Evolutionary conservation across 129 eudicot species (phyloP), one percentile per base, ranked within the genome.

Genomic region (Flaveria sonorensis): DNA sequence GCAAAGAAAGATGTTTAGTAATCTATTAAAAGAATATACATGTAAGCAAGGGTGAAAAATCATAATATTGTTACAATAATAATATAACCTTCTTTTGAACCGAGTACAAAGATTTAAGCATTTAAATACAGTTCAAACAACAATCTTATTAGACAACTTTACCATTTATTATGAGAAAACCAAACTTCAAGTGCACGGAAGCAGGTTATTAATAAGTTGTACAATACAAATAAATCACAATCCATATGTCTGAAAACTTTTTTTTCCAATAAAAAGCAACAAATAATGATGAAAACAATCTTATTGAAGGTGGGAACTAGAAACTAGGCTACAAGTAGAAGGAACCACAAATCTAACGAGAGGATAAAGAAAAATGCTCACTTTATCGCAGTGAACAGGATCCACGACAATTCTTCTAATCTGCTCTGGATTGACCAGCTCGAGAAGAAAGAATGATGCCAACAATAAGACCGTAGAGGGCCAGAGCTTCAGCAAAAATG

Each of bases 251-350:
- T 21, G 30, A 21, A 9, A 10, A 10, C 14, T 10, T 12, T 14
- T 48, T 48, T 48, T 48, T 0, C n/a, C 7, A 12, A 12, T 2
- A 48, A 48, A 48, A 2, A 20, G 6, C 30, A 57, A 57, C 19
- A 59, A 21, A 59, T 59, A 59, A 24, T 24, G 28, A 23, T 14
- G 23, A 60, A 23, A 60, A 60, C 39, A 11, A 23, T 24, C 26
- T 60, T 60, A 60, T 60, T 60, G 36, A 60, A 23, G 39, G 18
- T 6, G n/a, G 63, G 18, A n/a, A 60, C 39, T 21, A 21, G 32
- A 57, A 57, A 20, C 64, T 57, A 57, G 64, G 9, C 64, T 57
- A 57, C 32, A 57, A 57, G 64, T 57, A 57, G 13, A 53, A 53
- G 3, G 7, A 53, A 53, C 32, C 64, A 20, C 28, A 57, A 57